phyloP scores from a whole-genome alignment of 208 protist genomes.

The Strigomonas galati region DNA sequence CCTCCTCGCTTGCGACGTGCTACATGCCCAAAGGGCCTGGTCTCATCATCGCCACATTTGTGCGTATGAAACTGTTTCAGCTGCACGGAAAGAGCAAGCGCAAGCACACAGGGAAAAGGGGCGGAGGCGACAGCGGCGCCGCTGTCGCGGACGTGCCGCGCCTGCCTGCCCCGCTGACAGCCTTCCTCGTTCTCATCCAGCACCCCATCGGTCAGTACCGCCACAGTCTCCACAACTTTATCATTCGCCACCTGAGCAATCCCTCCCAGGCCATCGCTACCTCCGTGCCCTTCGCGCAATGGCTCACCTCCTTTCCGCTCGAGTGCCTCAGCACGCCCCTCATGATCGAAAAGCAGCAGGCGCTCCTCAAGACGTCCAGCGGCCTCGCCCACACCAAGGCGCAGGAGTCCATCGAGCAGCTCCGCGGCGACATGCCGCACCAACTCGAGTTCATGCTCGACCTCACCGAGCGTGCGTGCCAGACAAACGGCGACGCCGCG shows the following conservation, averaged over 20 bases:
- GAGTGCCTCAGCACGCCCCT: slow-evolving; percentile 61
- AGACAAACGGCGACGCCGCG: slow-evolving; percentile 62
- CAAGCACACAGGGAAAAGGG: neutral
- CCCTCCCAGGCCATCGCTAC: slow-evolving; percentile 37
- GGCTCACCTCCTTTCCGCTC: slow-evolving; percentile 61
- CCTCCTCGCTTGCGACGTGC: slow-evolving; percentile 32
- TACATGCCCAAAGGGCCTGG: slow-evolving; percentile 55
- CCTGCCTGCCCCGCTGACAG: slow-evolving; percentile 65
- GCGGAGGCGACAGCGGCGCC: neutral
- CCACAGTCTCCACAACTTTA: slow-evolving; percentile 71
- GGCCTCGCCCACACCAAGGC: slow-evolving; percentile 6
- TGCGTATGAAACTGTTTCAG: slow-evolving; percentile 70
- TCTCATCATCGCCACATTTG: slow-evolving; percentile 62
- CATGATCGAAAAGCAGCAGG: slow-evolving; percentile 78
- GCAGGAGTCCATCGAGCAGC: slow-evolving; percentile 39
- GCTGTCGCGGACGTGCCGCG: slow-evolving; percentile 33
- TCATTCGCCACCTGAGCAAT: slow-evolving; percentile 64
- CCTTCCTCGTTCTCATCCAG: slow-evolving; percentile 58
- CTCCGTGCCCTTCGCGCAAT: slow-evolving; percentile 59
- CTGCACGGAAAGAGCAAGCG: slow-evolving; percentile 15
- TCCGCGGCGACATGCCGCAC: slow-evolving; percentile 44
- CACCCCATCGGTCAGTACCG: slow-evolving; percentile 43
- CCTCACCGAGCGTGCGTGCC: slow-evolving; percentile 52
- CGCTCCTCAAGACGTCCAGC: slow-evolving; percentile 11
- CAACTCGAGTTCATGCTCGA: slow-evolving; percentile 68